These are phyloP conservation scores for Vaccinium myrtillus DNA, from an alignment of 148 eudicot genomes.

Conservation along the genomic window DNA sequence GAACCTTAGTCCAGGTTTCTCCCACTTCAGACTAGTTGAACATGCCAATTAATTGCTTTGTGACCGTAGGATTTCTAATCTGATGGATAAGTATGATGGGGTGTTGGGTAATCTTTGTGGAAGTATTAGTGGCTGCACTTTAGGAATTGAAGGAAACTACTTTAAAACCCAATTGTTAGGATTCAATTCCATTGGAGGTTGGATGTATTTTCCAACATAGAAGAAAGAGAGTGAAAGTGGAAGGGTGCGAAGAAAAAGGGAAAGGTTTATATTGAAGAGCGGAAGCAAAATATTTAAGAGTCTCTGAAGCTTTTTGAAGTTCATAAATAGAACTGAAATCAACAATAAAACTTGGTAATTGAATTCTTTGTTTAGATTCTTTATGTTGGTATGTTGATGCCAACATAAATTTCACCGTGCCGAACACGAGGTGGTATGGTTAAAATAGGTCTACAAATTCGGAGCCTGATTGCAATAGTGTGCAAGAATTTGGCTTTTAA, in stretches of 20 bases:
- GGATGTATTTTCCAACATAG: neutral
- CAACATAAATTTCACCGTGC: neutral
- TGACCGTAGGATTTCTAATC: neutral
- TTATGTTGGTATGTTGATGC: neutral
- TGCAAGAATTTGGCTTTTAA: neutral
- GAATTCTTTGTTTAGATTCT: neutral
- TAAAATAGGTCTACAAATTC: neutral
- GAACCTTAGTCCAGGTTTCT: neutral
- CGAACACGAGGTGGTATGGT: neutral
- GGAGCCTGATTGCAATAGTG: neutral
- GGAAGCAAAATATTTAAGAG: neutral
- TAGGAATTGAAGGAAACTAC: neutral
- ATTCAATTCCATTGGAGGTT: neutral
- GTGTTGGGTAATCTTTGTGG: neutral
- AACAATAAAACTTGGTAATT: neutral
- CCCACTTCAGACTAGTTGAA: neutral
- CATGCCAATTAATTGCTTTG: neutral
- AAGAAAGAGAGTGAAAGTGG: neutral
- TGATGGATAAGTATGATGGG: neutral
- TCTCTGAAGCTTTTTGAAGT: too few species aligned
- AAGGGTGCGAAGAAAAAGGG: neutral
- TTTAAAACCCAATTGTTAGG: neutral
- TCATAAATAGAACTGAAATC: neutral
- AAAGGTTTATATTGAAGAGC: neutral
- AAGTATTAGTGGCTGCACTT: neutral